phyloP scores from a whole-genome alignment of 768 basidiomycete genomes.

The Kwoniella shandongensis region DNA sequence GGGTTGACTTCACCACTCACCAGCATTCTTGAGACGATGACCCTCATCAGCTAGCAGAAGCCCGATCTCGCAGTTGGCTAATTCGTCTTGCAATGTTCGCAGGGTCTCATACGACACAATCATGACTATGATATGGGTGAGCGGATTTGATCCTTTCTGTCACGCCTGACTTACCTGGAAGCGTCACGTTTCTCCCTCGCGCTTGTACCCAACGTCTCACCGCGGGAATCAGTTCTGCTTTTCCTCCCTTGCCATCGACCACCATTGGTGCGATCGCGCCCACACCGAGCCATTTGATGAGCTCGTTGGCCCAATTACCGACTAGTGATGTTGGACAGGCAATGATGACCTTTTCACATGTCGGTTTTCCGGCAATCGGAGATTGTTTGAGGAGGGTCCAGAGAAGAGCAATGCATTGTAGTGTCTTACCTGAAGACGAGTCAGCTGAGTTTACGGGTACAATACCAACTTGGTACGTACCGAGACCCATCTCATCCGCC shows the following conservation, averaged over 20 bases:
- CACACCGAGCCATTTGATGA: slow-evolving; percentile 91
- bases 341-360: slow-evolving; percentile 96
- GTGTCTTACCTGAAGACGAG: slow-evolving; percentile 64
- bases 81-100: slow-evolving; percentile 71
- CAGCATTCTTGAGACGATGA: slow-evolving; percentile 92
- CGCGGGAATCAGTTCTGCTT: slow-evolving; percentile 71
- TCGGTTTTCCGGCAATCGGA: slow-evolving; percentile 76
- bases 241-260: slow-evolving; percentile 88
- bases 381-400: slow-evolving; percentile 97
- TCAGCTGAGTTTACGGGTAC: slow-evolving; percentile 14
- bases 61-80: slow-evolving; percentile 79
- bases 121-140: slow-evolving; percentile 65
- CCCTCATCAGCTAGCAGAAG: slow-evolving; percentile 96
- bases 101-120: slow-evolving; percentile 98
- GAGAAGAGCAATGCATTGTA: slow-evolving; percentile 92
- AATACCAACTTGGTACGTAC: slow-evolving; percentile 39
- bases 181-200: slow-evolving; percentile 80
- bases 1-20: too few species aligned
- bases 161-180: slow-evolving; percentile 66
- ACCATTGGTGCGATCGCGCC: slow-evolving; percentile 74
- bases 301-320: slow-evolving; percentile 97
- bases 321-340: slow-evolving; percentile 95
- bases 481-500: slow-evolving; percentile 99
- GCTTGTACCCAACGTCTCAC: slow-evolving; percentile 89
- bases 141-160: background rate